Base-by-base conservation (phyloP, 495 filamentous ascomycete genomes). In the Neurospora sublineolata region DNA sequence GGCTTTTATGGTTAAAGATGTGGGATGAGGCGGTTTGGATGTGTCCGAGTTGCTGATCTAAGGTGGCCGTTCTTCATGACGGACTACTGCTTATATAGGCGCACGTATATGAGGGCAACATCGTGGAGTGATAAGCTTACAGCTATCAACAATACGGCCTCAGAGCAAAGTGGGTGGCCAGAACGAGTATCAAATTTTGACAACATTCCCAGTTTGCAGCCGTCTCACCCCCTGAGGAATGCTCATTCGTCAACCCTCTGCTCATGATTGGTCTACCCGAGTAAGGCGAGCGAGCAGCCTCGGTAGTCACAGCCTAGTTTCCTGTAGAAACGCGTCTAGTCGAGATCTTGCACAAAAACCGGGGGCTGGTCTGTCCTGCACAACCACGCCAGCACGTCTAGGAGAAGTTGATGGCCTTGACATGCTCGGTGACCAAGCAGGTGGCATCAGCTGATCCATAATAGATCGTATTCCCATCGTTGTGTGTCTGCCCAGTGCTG, bases 391-490 rank as follows among this genome's bases (percentile, higher is more conserved):
- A 12, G 3, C 23, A 30, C 52, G 6, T 16, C 23, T 60, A 30
- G 23, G 10, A 11, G 11, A 6, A 30, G 12, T 79, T 74, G 9
- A 89, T 86, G 10, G 80, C 85, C 58, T 77, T 79, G 10, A 91
- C 79, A 79, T 91, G 88, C 68, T 89, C 81, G 2, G 83, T 86
- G 30, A 90, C 87, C 73, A 90, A 72, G 71, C 85, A 87, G 18
- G 78, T 82, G 68, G 81, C 90, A 39, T 89, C 84, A 20, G 75
- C 78, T 11, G 81, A 84, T 0, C 85, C 86, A 75, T 89, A 88
- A 73, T 85, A 89, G 41, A 91, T 81, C 2, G 87, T 89, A 71
- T 88, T 83, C 0, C 83, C 85, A 75, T 90, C 88, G 73, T 88
- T 77, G 10, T 82, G 75, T 14, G 87, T 85, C 72, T 83, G 77